Evolutionary conservation across 176 grass and related monocot species (phyloP).

Genomic region (Eragrostis nindensis): DNA sequence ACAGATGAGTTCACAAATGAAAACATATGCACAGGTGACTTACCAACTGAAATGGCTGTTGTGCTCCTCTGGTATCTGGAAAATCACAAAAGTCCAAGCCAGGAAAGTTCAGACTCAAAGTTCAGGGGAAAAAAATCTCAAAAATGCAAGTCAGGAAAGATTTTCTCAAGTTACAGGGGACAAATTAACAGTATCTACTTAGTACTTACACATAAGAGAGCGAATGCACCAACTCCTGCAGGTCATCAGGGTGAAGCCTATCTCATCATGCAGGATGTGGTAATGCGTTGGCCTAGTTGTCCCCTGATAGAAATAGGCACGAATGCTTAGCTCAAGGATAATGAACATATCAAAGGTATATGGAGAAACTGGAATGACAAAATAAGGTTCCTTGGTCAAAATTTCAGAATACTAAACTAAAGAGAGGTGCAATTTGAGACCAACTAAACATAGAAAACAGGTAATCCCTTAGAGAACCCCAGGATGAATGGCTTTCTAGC

Average conservation of each 20-base stretch:
- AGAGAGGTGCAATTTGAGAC: too few species aligned
- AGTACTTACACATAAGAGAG: slow-evolving; percentile 87
- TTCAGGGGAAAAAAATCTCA: too few species aligned
- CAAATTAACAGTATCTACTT: background rate
- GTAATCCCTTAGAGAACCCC: background rate
- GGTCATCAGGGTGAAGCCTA: slow-evolving; percentile 74
- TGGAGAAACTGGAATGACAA: background rate
- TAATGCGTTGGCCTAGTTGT: slow-evolving; percentile 91
- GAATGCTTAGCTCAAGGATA: background rate
- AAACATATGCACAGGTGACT: background rate
- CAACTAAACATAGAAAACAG: background rate
- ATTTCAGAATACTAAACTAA: background rate
- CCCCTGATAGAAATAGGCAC: slow-evolving; percentile 50
- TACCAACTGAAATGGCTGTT: slow-evolving; percentile 90
- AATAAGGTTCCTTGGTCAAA: background rate
- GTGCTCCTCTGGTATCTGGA: slow-evolving; percentile 95
- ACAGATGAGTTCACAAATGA: too few species aligned
- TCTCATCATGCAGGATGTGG: slow-evolving; percentile 88
- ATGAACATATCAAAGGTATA: background rate
- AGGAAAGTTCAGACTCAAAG: too few species aligned
- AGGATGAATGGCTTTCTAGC: background rate
- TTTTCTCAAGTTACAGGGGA: background rate
- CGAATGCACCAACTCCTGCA: slow-evolving; percentile 87
- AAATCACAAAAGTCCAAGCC: slow-evolving; percentile 1
- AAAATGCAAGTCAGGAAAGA: slow-evolving; percentile 18